Conservation (phyloP, 2,329 filamentous ascomycete species). For the Aspergillus felis region DNA sequence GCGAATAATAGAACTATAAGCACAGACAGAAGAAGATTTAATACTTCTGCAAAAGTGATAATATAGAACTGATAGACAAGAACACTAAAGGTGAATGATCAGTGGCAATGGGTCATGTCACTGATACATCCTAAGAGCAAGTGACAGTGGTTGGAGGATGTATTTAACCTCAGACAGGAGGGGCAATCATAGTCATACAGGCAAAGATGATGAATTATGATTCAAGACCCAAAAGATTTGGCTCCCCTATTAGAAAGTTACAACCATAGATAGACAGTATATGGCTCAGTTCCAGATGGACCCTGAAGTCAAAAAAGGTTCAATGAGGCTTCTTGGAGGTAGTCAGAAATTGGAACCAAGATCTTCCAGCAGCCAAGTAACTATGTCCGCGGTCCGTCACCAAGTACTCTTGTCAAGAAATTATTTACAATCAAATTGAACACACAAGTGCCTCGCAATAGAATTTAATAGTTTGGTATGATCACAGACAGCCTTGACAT, state of each 20-base stretch:
- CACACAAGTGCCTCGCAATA: not conserved
- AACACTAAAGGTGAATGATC: not conserved
- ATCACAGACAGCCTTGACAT: not conserved
- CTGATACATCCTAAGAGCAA: not conserved
- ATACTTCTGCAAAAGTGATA: not conserved
- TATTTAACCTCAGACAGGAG: not conserved
- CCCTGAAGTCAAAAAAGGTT: not conserved
- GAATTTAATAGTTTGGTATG: not conserved
- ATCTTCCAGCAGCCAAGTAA: not conserved
- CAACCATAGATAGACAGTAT: not conserved
- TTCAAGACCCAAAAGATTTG: not conserved
- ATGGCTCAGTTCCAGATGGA: not conserved
- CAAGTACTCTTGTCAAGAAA: not conserved
- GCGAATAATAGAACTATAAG: not conserved
- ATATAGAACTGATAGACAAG: too few relatives aligned
- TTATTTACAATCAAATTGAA: not conserved
- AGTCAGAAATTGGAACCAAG: not conserved
- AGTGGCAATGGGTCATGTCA: not conserved
- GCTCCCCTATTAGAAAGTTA: not conserved
- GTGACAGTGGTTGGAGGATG: not conserved
- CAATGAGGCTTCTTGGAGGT: not conserved
- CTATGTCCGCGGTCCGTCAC: not conserved
- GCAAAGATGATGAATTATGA: not conserved
- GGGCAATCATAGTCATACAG: not conserved
- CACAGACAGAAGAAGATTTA: not conserved